phyloP scores from a whole-genome alignment of 1,139 yeast species.

The Eremothecium cymbalariae region DNA sequence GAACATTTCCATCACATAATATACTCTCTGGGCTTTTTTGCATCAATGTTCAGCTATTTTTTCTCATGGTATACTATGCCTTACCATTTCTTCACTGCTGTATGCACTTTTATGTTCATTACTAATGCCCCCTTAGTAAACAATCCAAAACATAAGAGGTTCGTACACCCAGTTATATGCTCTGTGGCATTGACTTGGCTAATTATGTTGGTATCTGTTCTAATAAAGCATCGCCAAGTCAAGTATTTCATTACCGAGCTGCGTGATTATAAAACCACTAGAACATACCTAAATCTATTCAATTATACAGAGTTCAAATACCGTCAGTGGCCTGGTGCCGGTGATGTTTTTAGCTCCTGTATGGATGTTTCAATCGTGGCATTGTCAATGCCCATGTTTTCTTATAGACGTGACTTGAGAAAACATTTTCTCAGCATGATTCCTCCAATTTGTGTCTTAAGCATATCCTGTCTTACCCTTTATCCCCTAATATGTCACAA shows the following conservation, averaged over 20 bases:
- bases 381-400: slow-evolving; percentile 67
- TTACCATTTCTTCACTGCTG: slow-evolving; percentile 49
- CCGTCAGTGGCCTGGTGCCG: slow-evolving; percentile 64
- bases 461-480: slow-evolving; percentile 51
- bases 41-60: slow-evolving; percentile 19
- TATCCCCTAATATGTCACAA: slow-evolving; percentile 63
- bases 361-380: slow-evolving; percentile 75
- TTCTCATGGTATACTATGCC: slow-evolving; percentile 42
- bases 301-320: slow-evolving; percentile 24
- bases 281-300: slow-evolving; percentile 55
- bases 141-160: slow-evolving; percentile 42
- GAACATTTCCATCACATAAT: slow-evolving; percentile 27
- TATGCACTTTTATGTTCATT: slow-evolving; percentile 42
- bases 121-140: slow-evolving; percentile 51
- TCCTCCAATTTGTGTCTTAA: slow-evolving; percentile 52
- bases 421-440: slow-evolving; percentile 50
- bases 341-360: slow-evolving; percentile 60
- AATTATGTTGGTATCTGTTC: slow-evolving; percentile 51
- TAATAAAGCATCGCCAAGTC: slow-evolving; percentile 36
- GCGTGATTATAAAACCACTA: slow-evolving; percentile 56
- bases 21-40: slow-evolving; percentile 35
- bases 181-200: slow-evolving; percentile 57
- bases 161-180: slow-evolving; percentile 62
- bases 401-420: slow-evolving; percentile 56
- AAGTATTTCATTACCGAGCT: slow-evolving; percentile 44